Conservation (phyloP, 2,329 filamentous ascomycete genomes). For the Diaporthe sp. region DNA sequence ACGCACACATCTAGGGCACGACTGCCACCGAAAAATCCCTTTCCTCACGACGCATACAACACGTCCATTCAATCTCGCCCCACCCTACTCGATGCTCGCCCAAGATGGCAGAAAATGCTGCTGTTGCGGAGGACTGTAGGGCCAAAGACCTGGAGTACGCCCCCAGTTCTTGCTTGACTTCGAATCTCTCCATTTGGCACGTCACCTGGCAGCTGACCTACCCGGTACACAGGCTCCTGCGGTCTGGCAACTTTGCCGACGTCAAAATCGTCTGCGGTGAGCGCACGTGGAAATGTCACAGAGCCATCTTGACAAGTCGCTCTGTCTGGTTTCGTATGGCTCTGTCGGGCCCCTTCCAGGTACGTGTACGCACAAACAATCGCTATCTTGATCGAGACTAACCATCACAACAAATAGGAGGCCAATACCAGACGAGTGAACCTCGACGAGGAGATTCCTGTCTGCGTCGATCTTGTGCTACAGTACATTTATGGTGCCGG, state of each 20-base stretch:
- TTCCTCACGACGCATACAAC: too few species aligned
- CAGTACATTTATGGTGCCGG: constrained; percentile 7
- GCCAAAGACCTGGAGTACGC: not conserved
- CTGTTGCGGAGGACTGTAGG: not conserved
- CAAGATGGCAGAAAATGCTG: not conserved
- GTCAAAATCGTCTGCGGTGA: not conserved
- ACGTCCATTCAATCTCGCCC: too few species aligned
- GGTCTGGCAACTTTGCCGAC: not conserved
- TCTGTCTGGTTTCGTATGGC: constrained; percentile 17
- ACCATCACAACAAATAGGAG: not conserved
- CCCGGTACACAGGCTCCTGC: not conserved
- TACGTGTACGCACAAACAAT: not conserved
- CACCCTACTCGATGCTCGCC: too few species aligned
- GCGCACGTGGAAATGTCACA: constrained; percentile 10
- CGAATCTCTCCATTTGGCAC: rapidly evolving
- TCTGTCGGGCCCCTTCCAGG: not conserved
- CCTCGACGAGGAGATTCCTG: not conserved
- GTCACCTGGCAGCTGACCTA: not conserved
- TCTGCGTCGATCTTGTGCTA: not conserved
- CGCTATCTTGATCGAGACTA: rapidly evolving
- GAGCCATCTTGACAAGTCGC: not conserved
- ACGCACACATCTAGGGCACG: too few species aligned
- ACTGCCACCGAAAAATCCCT: too few species aligned
- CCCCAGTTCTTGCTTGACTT: not conserved
- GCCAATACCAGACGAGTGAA: not conserved